Conservation (phyloP, 768 basidiomycete species). For the Auriscalpium microsporum region DNA sequence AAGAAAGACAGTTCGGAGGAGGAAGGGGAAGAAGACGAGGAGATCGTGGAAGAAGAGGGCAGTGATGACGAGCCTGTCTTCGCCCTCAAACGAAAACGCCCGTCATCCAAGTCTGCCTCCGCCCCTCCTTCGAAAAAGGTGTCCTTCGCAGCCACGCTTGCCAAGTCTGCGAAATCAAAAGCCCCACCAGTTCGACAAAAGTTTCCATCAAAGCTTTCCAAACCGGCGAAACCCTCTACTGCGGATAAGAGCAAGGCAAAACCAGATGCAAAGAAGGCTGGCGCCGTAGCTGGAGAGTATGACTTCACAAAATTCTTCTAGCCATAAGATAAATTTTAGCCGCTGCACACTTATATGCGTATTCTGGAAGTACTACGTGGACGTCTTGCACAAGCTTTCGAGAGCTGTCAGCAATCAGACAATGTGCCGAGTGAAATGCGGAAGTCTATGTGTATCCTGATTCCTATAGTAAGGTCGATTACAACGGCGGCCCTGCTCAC, state of each 20-base stretch:
- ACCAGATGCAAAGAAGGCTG: conserved; percentile 17
- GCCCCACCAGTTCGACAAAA: not conserved
- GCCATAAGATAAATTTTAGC: conserved; percentile 23
- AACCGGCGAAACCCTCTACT: conserved; percentile 3
- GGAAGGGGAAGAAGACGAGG: conserved; percentile 31
- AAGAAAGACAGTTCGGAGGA: conserved; percentile 20
- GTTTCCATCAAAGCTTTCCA: not conserved
- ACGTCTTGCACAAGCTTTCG: too few species aligned
- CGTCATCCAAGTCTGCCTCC: conserved; percentile 1
- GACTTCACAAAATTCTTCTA: conserved; percentile 54
- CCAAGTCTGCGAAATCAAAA: not conserved
- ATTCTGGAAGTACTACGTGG: too few species aligned
- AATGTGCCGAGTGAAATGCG: too few species aligned
- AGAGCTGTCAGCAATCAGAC: too few species aligned
- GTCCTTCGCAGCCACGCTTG: conserved; percentile 15
- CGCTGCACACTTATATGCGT: too few species aligned
- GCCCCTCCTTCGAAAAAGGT: conserved; percentile 27
- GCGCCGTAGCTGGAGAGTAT: conserved; percentile 32
- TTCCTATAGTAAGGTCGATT: too few species aligned
- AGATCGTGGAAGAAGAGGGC: conserved; percentile 31
- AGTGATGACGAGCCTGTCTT: conserved; percentile 28
- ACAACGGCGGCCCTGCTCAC: too few species aligned
- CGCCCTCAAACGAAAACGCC: conserved; percentile 27
- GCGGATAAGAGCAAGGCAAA: conserved; percentile 12
- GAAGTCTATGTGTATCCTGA: too few species aligned